Evolutionary conservation across 768 basidiomycete genomes (phyloP).

Genomic region (Saitozyma sp.): DNA sequence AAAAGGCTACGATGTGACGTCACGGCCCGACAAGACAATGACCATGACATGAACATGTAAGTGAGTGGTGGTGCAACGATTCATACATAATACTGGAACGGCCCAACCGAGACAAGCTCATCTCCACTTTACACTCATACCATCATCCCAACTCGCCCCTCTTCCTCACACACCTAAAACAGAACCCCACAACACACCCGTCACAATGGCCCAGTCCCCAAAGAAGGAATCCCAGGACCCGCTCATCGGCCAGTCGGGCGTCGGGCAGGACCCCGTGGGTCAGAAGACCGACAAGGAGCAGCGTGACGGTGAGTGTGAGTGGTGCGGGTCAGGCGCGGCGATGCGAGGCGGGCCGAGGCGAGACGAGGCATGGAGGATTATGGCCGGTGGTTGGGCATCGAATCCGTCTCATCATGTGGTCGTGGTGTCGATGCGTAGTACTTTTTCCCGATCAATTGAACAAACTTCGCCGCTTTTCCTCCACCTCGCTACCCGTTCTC

Average conservation of each 20-base stretch:
- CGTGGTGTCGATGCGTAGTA: neutral
- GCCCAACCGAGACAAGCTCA: neutral
- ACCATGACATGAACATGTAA: neutral
- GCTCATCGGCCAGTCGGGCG: constrained; percentile 8
- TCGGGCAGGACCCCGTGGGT: neutral
- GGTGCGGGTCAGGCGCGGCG: neutral
- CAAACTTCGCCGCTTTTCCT: too few relatives aligned
- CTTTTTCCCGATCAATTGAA: neutral
- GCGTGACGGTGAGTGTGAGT: constrained; percentile 12
- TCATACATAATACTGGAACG: neutral
- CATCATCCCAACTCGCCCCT: too few relatives aligned
- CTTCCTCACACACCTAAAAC: neutral
- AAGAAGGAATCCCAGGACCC: constrained; percentile 15
- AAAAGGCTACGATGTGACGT: too few relatives aligned
- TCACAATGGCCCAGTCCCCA: constrained; percentile 20
- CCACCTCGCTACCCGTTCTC: too few relatives aligned
- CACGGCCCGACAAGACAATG: too few relatives aligned
- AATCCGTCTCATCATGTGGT: neutral
- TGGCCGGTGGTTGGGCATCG: neutral
- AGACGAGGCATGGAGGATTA: neutral
- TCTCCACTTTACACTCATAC: neutral
- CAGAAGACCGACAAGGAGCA: constrained; percentile 19
- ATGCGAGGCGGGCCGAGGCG: neutral
- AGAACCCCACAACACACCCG: neutral
- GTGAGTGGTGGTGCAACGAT: neutral